Conservation (phyloP, 2,329 filamentous ascomycete species). For the Emergomyces orientalis region DNA sequence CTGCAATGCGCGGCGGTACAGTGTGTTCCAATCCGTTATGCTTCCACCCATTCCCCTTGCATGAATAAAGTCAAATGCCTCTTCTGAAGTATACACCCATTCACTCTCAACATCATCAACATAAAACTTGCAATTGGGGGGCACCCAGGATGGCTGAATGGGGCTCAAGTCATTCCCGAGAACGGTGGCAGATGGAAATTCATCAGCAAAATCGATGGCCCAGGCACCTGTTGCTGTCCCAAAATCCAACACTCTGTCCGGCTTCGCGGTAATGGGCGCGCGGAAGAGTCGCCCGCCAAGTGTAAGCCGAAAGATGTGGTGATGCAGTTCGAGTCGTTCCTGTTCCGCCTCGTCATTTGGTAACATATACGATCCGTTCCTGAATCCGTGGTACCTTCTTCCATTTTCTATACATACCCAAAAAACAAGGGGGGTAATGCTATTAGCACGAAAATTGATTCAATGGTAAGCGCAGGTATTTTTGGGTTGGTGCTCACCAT, state of each 20-base stretch:
- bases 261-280: conserved; percentile 17
- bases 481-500: neutral
- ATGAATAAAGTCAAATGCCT: conserved; percentile 27
- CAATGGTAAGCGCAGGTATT: neutral
- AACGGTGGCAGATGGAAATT: conserved; percentile 27
- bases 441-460: neutral
- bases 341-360: conserved; percentile 29
- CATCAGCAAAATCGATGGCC: conserved; percentile 36
- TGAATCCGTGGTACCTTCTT: conserved; percentile 28
- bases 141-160: conserved; percentile 29
- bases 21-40: conserved; percentile 18
- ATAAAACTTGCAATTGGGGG: conserved; percentile 26
- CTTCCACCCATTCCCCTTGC: conserved; percentile 20
- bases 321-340: conserved; percentile 24
- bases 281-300: conserved; percentile 20
- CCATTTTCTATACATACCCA: conserved; percentile 24
- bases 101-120: conserved; percentile 25
- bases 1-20: conserved; percentile 16
- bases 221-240: conserved; percentile 37
- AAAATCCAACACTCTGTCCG: conserved; percentile 31
- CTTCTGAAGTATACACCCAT: conserved; percentile 19
- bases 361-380: conserved; percentile 19
- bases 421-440: neutral
- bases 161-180: conserved; percentile 32
- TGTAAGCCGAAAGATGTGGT: conserved; percentile 22